A percentile compares a stretch with the other conserved stretches of the same genome.
Evolutionary conservation across 2,329 filamentous ascomycete genomes (phyloP).

Genomic region (Lachnellula suecica): DNA sequence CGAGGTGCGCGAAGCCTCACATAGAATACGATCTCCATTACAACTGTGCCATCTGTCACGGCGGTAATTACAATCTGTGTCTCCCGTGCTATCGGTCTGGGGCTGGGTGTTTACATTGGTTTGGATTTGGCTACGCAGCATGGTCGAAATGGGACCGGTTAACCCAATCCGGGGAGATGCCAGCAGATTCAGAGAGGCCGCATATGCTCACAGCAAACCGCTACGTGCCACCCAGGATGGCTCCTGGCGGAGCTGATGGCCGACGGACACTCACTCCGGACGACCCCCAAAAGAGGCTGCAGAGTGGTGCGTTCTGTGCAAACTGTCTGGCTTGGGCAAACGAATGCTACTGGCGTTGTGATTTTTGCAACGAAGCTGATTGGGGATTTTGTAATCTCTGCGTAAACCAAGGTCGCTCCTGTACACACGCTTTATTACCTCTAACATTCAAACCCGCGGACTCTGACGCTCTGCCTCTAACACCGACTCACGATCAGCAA

Average conservation of each 20-base stretch:
- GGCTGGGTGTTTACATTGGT: slow-evolving; percentile 82
- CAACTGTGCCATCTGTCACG: slow-evolving; percentile 70
- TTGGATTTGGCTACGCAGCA: slow-evolving; percentile 77
- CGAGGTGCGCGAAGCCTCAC: slow-evolving; percentile 65
- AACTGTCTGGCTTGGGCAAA: slow-evolving; percentile 73
- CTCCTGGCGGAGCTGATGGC: slow-evolving; percentile 52
- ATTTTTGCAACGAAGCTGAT: slow-evolving; percentile 83
- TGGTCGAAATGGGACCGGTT: slow-evolving; percentile 63
- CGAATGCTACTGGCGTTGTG: slow-evolving; percentile 87
- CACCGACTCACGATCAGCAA: slow-evolving; percentile 42
- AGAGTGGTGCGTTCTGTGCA: slow-evolving; percentile 83
- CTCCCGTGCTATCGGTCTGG: slow-evolving; percentile 74
- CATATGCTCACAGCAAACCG: slow-evolving; percentile 60
- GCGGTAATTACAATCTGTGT: slow-evolving; percentile 77
- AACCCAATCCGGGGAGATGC: slow-evolving; percentile 31
- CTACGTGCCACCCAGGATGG: slow-evolving; percentile 50
- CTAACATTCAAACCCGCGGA: slow-evolving; percentile 58
- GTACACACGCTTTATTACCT: slow-evolving; percentile 78
- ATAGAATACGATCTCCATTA: slow-evolving; percentile 89
- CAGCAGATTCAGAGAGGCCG: slow-evolving; percentile 43
- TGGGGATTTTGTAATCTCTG: slow-evolving; percentile 93
- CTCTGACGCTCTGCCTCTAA: slow-evolving; percentile 37
- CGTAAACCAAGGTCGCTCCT: slow-evolving; percentile 78
- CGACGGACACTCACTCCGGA: slow-evolving; percentile 61
- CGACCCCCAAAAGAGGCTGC: slow-evolving; percentile 65